Base-by-base conservation (phyloP, 148 eudicot genomes). In the Cornus suecica region DNA sequence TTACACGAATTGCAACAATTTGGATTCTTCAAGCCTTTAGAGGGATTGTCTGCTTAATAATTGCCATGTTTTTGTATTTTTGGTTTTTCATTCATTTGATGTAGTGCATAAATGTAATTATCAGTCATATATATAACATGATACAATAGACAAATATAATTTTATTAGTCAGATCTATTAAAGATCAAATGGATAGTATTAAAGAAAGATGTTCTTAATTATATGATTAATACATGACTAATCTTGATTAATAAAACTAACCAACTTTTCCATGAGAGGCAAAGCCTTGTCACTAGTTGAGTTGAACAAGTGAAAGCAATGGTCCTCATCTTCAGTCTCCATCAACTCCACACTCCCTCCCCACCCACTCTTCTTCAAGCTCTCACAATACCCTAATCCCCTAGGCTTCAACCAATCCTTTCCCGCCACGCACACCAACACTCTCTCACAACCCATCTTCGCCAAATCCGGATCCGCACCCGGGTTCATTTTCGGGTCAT, bases 401-500 rank as follows among this genome's bases (percentile, higher is more conserved):
- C 84, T 80, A 23, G 32, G 77, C 48, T 42, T 83, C 77, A 85
- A 69, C 61, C 65, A 52, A 71, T 88, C 90, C 1, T 77, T 75
- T 58, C 74, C 87, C 20, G 82, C 87, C 2, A 75, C 80, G 31
- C 34, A 71, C 45, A 83, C 85, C 45, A 85, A 41, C 66, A 79
- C 86, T 48, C 72, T 65, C 41, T 63, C 31, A 37, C 83, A 74
- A 5, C 70, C 83, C 52, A 88, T 8, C 27, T 30, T 64, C 30
- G 64, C 63, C 54, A 87, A 26, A 4, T 76, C 65, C 76, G 76
- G 78, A 74, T 88, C 91, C 60, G 10, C 78, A 18, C n/a, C 74
- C 27, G 88, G 88, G 70, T 71, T 85, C 71, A 86, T n/a, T 63
- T 76, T 68, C 61, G 85, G 85, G 56, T 88, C 91, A 26, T 87